phyloP scores from a whole-genome alignment of 2,329 filamentous ascomycete species.

The Pseudogymnoascus sp. region DNA sequence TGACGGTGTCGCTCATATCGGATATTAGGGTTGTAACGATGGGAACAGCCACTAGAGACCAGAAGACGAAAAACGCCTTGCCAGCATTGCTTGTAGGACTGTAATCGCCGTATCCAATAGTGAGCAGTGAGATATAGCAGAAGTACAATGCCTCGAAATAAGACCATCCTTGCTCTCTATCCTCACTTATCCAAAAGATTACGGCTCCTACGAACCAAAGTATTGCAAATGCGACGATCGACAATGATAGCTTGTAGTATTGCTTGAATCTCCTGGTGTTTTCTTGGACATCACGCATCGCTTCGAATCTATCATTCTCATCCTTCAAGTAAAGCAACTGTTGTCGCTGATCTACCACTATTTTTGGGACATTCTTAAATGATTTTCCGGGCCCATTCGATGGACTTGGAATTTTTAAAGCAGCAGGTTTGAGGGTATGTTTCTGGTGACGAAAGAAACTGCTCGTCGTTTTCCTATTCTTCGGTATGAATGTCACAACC shows the following conservation, averaged over 20 bases:
- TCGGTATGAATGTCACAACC: constrained; percentile 22
- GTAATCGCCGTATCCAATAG: constrained; percentile 62
- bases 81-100: constrained; percentile 55
- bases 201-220: constrained; percentile 59
- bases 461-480: background rate
- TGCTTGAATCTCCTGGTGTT: constrained; percentile 48
- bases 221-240: constrained; percentile 48
- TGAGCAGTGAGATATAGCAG: constrained; percentile 58
- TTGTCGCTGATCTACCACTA: constrained; percentile 18
- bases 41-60: constrained; percentile 59
- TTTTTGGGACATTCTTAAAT: background rate
- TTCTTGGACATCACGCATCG: constrained; percentile 56
- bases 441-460: background rate
- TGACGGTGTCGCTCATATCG: constrained; percentile 56
- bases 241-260: constrained; percentile 49
- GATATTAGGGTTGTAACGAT: constrained; percentile 61
- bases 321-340: constrained; percentile 47
- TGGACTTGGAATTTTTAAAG: background rate
- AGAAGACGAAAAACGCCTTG: constrained; percentile 61
- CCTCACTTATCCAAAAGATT: constrained; percentile 54
- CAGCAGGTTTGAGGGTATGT: background rate
- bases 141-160: constrained; percentile 64
- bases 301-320: constrained; percentile 52
- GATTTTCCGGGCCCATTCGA: background rate
- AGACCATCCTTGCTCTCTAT: constrained; percentile 40